A percentile compares a stretch with the other conserved stretches of the same genome.
phyloP scores from a whole-genome alignment of 768 basidiomycete genomes.

The Cyclocybe aegerita region DNA sequence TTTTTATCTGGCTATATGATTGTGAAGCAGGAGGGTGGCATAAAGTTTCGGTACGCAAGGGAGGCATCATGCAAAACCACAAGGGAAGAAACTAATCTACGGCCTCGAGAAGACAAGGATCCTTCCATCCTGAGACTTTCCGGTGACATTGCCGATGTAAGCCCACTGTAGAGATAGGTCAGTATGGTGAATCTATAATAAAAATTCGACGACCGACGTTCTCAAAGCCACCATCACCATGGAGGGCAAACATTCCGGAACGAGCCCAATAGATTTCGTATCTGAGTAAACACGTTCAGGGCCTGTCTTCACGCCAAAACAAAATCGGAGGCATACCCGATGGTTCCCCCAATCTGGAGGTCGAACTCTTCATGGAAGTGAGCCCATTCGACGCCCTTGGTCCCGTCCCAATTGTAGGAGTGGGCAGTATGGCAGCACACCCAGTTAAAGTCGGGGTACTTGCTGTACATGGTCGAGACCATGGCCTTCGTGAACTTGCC shows the following conservation, averaged over 20 bases:
- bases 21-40: too few species aligned
- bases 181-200: background rate
- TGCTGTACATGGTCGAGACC: background rate
- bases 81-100: too few species aligned
- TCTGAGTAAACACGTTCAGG: background rate
- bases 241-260: background rate
- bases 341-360: constrained; percentile 11
- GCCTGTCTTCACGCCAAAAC: background rate
- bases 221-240: background rate
- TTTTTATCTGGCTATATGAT: too few species aligned
- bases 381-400: constrained; percentile 9
- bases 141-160: background rate
- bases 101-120: background rate
- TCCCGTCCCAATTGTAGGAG: constrained; percentile 11
- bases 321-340: background rate
- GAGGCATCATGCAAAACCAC: too few species aligned
- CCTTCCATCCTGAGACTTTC: background rate
- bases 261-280: background rate
- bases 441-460: constrained; percentile 13
- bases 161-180: background rate
- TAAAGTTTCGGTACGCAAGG: too few species aligned
- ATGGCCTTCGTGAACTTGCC: constrained; percentile 8
- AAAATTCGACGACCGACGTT: background rate
- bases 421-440: constrained; percentile 14
- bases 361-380: constrained; percentile 15